These are phyloP conservation scores for Diaporthe australafricana DNA, from an alignment of 2,329 filamentous ascomycete genomes.

Conservation along the genomic window DNA sequence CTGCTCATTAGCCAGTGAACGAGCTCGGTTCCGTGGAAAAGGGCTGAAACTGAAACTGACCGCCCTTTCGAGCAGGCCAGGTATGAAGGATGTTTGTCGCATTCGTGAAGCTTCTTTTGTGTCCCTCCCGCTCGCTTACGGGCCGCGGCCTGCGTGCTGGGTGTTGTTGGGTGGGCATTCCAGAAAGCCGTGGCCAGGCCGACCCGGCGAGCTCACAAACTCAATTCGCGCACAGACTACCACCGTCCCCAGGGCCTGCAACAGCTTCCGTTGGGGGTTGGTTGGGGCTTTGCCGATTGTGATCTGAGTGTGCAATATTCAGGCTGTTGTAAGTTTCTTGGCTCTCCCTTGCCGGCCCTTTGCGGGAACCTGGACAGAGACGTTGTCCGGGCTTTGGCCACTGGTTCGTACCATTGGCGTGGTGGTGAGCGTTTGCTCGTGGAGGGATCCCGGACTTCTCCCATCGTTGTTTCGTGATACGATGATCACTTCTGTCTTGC, in stretches of 20 bases:
- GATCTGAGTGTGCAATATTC: background rate
- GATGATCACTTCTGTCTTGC: constrained; percentile 1
- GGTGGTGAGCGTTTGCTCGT: background rate
- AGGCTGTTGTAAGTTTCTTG: constrained; percentile 3
- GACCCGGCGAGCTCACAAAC: constrained; percentile 17
- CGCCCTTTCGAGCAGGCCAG: constrained; percentile 11
- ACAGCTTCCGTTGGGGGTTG: constrained; percentile 23
- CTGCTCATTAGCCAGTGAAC: constrained; percentile 9
- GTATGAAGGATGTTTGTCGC: constrained; percentile 22
- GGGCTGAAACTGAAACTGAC: constrained; percentile 26
- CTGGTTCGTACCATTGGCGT: constrained; percentile 5
- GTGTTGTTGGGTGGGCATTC: constrained; percentile 23
- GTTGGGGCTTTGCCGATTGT: background rate
- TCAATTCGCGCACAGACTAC: constrained; percentile 30
- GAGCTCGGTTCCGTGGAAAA: background rate
- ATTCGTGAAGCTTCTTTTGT: constrained; percentile 27
- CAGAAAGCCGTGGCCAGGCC: background rate
- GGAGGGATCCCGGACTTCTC: constrained; percentile 9
- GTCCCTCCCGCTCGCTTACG: constrained; percentile 24
- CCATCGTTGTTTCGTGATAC: background rate
- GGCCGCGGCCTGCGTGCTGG: constrained; percentile 1
- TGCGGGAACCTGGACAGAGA: background rate
- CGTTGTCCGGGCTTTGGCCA: constrained; percentile 12
- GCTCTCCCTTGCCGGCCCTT: background rate
- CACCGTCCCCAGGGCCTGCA: constrained; percentile 9